phyloP scores from a whole-genome alignment of 495 filamentous ascomycete species.

The Astrocystis sublimbata region DNA sequence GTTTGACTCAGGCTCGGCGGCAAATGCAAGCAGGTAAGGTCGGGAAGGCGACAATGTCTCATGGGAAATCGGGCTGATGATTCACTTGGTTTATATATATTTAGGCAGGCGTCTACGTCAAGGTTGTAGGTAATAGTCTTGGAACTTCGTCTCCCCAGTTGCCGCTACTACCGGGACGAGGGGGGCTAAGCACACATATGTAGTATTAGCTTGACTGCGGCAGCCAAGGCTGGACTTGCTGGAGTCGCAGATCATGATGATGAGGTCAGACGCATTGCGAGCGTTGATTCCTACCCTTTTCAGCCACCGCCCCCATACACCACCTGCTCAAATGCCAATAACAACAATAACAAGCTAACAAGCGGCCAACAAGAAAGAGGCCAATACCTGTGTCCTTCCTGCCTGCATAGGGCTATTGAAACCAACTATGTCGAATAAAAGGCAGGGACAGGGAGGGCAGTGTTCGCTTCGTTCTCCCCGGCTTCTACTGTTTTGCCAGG shows the following conservation, averaged over 20 bases:
- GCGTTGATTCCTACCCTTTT: not conserved
- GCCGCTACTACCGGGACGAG: not conserved
- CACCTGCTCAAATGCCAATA: not conserved
- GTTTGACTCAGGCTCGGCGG: not conserved
- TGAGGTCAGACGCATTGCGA: conserved; percentile 6
- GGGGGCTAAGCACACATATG: no score
- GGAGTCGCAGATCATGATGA: conserved; percentile 6
- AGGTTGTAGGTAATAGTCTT: not conserved
- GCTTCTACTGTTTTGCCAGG: no score
- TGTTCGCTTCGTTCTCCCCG: not conserved
- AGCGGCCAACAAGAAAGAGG: not conserved
- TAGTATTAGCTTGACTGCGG: not conserved
- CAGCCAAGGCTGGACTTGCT: not conserved
- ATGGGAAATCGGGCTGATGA: not conserved
- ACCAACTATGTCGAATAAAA: not conserved
- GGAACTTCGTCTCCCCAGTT: no score
- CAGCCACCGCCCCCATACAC: not conserved
- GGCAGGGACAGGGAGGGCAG: not conserved
- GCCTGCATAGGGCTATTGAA: not conserved
- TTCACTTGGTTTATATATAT: not conserved
- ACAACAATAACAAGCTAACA: not conserved
- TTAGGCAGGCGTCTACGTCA: not conserved
- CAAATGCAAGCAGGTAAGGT: no score
- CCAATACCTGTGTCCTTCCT: no score
- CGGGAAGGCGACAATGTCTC: not conserved